Base-by-base conservation (phyloP, 2,329 filamentous ascomycete species). In the Aspergillus puulaauensis region DNA sequence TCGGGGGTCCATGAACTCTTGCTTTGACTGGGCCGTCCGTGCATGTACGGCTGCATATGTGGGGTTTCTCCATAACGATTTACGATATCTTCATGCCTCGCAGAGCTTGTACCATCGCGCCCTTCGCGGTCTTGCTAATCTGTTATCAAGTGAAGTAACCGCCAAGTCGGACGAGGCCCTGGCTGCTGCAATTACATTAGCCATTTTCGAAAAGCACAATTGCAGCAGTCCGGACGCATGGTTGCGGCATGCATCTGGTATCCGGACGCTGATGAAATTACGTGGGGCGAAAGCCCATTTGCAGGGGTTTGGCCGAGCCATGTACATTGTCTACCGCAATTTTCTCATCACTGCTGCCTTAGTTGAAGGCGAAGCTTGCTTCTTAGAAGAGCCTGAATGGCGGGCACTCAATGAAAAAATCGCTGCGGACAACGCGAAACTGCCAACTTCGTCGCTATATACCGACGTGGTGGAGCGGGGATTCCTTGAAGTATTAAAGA, bases 141-240 rank as follows among this genome's bases (percentile, higher is more conserved):
- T 68, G 0, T 54, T 75, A 8, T 58, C 63, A n/a, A 56, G 71
- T 43, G 55, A 61, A n/a, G 51, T 44, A 6, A 66, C 64, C 4
- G 71, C 71, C 6, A 67, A 68, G 56, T 70, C 70, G 1, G 70
- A 71, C 27, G 69, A 73, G 47, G 68, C 68, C 6, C 56, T 77
- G 3, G 69, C 70, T 8, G 68, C 73, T 2, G 73, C 71, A 19
- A 71, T 75, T 23, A 58, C 69, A 3, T 66, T 76, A 6, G 71
- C 66, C 4, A 65, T 75, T 37, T 76, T 73, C 52, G 74, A 77
- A 51, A 70, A 74, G 58, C 70, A 73, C 56, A 66, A 69, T 33
- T 71, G 68, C 39, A 74, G 71, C n/a, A 68, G 67, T n/a, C 64
- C 69, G 33, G 62, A 70, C 14, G 67, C 72, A 4, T 77, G 74